Evolutionary conservation across 805 yeast species (phyloP), one percentile per base, ranked within the genome.

Genomic region (Lachancea mirantina): DNA sequence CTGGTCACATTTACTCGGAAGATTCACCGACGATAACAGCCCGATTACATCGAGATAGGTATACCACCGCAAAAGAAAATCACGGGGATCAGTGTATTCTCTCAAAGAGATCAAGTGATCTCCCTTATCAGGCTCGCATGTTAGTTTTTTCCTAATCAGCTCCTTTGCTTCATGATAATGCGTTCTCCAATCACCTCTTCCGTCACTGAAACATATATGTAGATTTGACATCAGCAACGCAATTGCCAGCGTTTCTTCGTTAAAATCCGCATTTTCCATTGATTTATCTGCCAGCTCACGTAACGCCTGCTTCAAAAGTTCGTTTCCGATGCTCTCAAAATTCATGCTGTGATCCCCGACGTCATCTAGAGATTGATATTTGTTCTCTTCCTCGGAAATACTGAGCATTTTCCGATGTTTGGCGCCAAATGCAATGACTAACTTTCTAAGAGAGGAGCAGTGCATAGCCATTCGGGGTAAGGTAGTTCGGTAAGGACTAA

Each of bases 401-500:
- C 24, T 20, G 6, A 30, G 28, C 19, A 22, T 21, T 13, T 49
- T 43, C 34, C 50, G 49, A 43, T 72, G 75, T 4, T 63, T 50
- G 1, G 69, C 59, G 4, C 72, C 70, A 43, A 68, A 68, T 1
- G 75, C 74, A 18, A 80, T 52, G 9, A 80, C 40, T 1, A 80
- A 60, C 1, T 82, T 67, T 42, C 79, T 53, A 10, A 81, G 51
- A 4, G 63, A 65, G n/a, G 64, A 71, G 37, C 70, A 65, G 15
- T 66, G 64, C 66, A 76, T 61, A 1, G 89, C 85, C 68, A 82
- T 65, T 43, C 70, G 72, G 0, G 92, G 89, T 8, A 83, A 54
- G 6, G 78, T 59, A 8, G 67, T 67, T 39, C 69, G 68, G 57
- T 80, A 81, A 0, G 94, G 94, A 44, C 79, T 77, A 13, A 11